These are phyloP conservation scores for Lactarius trivialis DNA, from an alignment of 768 basidiomycete genomes.

Conservation along the genomic window DNA sequence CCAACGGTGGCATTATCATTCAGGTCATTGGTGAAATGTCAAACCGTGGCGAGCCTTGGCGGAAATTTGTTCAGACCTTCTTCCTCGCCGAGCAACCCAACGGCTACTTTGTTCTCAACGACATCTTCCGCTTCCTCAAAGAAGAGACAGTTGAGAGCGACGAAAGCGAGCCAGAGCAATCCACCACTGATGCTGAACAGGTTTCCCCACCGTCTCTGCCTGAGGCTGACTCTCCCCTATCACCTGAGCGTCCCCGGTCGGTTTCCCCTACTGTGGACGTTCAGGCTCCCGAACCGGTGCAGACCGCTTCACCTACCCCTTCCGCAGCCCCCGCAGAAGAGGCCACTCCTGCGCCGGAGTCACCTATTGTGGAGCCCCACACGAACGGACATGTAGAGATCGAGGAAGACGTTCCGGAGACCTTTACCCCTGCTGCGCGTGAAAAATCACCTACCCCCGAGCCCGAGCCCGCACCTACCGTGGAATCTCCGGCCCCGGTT, in stretches of 20 bases:
- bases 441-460: slow-evolving; percentile 30
- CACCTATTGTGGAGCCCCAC: slow-evolving; percentile 27
- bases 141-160: slow-evolving; percentile 85
- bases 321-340: slow-evolving; percentile 33
- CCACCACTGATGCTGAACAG: slow-evolving; percentile 40
- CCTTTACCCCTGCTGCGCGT: slow-evolving; percentile 27
- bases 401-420: slow-evolving; percentile 34
- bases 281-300: slow-evolving; percentile 30
- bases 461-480: slow-evolving; percentile 29
- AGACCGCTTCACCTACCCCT: slow-evolving; percentile 38
- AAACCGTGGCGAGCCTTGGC: slow-evolving; percentile 86
- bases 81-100: slow-evolving; percentile 99
- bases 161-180: slow-evolving; percentile 33
- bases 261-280: slow-evolving; percentile 27
- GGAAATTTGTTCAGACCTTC: slow-evolving; percentile 98
- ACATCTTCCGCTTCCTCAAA: slow-evolving; percentile 99
- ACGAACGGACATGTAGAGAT: slow-evolving; percentile 29
- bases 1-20: slow-evolving; percentile 94
- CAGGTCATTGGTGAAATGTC: slow-evolving; percentile 99
- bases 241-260: slow-evolving; percentile 19
- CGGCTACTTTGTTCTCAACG: slow-evolving; percentile 99
- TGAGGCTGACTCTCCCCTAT: slow-evolving; percentile 22
- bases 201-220: slow-evolving; percentile 40
- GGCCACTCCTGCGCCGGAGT: slow-evolving; percentile 31
- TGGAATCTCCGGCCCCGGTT: slow-evolving; percentile 26